Evolutionary conservation across 352 stramenopile genomes (phyloP), one percentile per base, ranked within the genome.

Genomic region (Globisporangium iwayamae): DNA sequence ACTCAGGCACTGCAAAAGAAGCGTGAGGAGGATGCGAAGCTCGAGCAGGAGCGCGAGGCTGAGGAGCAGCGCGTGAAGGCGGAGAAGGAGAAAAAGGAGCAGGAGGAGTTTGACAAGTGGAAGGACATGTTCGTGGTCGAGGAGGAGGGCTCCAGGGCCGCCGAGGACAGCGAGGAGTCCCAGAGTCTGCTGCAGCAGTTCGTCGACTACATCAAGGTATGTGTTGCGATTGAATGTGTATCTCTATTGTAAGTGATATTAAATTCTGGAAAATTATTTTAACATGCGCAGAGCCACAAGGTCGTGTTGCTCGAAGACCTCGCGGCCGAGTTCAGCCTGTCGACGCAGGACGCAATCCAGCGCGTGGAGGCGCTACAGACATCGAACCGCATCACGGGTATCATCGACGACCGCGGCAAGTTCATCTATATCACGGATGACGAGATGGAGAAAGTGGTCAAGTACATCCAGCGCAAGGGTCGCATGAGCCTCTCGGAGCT

Each of bases 391-490:
- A 72, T 93, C 57, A 87, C 81, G 5, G 85, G 85, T 18, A 83
- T 93, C 34, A 71, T 93, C 34, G 82, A 93, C 51, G 85, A 93
- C 53, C 81, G 83, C 28, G 85, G 85, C 62, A 91, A 91, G 62
- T 91, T 91, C 67, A 91, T 93, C 56, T 89, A 81, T 63, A 87
- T 93, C 56, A 90, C 82, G 0, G 79, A 91, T 45, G 74, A 88
- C 43, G 81, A 91, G 56, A 91, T 93, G 81, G 74, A 90, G 64
- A 81, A 78, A 43, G 81, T 93, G 39, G 82, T 76, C 48, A 81
- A 75, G 67, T 90, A 85, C 54, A 87, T 93, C 48, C 68, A 85
- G 58, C 76, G 76, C 52, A 83, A 85, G 36, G 85, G 85, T 16
- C 81, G 85, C 39, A 54, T 93, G 62, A 73, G 73, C 0, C 74